Evolutionary conservation across 306 rosid genomes (phyloP).

Genomic region (Quercus berberidifolia): DNA sequence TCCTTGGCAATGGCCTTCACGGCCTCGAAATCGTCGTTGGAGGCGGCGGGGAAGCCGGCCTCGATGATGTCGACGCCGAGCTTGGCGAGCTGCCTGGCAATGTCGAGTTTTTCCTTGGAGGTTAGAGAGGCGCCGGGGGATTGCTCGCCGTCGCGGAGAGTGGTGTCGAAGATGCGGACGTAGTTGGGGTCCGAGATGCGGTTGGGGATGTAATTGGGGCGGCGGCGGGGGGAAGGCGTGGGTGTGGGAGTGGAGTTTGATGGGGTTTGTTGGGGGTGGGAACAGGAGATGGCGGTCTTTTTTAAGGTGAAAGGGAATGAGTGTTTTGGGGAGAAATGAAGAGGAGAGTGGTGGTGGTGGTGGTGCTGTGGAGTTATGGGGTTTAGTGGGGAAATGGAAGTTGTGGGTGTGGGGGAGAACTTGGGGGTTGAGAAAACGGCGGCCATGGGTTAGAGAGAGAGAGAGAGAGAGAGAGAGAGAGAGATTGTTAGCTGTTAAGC

Average conservation of each 20-base stretch:
- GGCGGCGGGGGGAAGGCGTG: constrained; percentile 13
- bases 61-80: constrained; percentile 94
- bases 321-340: constrained; percentile 17
- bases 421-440: constrained; percentile 16
- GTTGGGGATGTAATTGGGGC: constrained; percentile 85
- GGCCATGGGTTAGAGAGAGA: constrained; percentile 13
- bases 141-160: constrained; percentile 99
- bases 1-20: constrained; percentile 65
- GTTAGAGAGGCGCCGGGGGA: constrained; percentile 98
- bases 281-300: constrained; percentile 22
- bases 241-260: background rate
- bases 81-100: constrained; percentile 77
- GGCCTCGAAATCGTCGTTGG: constrained; percentile 82
- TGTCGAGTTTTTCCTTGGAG: constrained; percentile 81
- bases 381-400: constrained; percentile 3
- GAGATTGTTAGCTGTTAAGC: background rate
- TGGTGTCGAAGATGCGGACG: constrained; percentile 88
- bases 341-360: constrained; percentile 5
- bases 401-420: constrained; percentile 4
- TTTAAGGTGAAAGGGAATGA: background rate
- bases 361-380: background rate
- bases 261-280: background rate
- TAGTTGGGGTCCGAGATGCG: constrained; percentile 72
- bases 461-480: background rate
- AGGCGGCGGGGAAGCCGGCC: constrained; percentile 91